Conservation (phyloP, 257 asterid species). For the Prunella vulgaris region DNA sequence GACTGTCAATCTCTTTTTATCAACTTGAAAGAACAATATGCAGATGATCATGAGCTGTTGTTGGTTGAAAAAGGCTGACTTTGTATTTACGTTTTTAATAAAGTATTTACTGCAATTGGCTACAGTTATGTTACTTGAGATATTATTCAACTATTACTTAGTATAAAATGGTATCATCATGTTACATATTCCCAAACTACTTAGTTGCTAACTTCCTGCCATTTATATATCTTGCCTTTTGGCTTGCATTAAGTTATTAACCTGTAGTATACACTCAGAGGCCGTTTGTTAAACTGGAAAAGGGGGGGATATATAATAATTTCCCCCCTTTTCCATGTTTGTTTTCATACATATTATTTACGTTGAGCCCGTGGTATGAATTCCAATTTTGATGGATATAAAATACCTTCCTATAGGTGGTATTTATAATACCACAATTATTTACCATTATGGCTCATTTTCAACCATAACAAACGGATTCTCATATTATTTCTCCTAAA, state of each 20-base stretch:
- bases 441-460: no score
- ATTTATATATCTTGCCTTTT: background rate
- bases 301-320: no score
- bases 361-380: no score
- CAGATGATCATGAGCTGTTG: background rate
- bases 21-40: background rate
- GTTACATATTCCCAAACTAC: background rate
- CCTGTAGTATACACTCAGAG: background rate
- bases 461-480: no score
- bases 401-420: no score
- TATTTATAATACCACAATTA: no score
- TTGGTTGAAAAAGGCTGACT: background rate
- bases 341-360: no score
- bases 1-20: background rate
- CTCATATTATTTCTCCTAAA: no score
- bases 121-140: background rate
- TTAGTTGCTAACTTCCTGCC: background rate
- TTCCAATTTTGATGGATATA: no score
- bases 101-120: background rate
- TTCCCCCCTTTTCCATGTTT: no score
- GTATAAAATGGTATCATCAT: background rate
- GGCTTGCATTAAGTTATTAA: background rate
- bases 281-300: no score
- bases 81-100: background rate
- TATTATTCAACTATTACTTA: conserved; percentile 4